Evolutionary conservation across 2,329 filamentous ascomycete species (phyloP).

Genomic region (Cladosporium sp.): DNA sequence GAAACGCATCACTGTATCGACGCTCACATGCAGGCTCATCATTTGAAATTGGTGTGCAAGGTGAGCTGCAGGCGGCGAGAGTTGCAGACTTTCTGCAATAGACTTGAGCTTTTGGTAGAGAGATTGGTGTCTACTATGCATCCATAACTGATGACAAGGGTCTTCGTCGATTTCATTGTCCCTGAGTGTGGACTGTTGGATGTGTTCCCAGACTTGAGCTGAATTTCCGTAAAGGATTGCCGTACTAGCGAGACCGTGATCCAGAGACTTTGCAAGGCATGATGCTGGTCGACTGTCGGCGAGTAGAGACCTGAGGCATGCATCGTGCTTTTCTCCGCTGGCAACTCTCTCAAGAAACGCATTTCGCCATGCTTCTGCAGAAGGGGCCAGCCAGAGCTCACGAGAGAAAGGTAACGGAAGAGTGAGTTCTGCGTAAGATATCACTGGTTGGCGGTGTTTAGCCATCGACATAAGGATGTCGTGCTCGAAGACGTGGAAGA

Average conservation of each 20-base stretch:
- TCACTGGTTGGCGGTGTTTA: conserved; percentile 19
- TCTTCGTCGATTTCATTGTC: conserved; percentile 11
- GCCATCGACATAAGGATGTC: conserved; percentile 20
- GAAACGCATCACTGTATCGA: conserved; percentile 18
- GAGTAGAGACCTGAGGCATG: conserved; percentile 16
- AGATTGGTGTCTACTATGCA: conserved; percentile 19
- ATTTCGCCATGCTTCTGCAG: conserved; percentile 16
- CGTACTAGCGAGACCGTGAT: conserved; percentile 14
- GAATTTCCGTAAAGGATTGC: conserved; percentile 16
- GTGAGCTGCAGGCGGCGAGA: conserved; percentile 7
- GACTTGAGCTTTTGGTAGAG: conserved; percentile 15
- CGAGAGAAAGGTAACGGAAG: conserved; percentile 18
- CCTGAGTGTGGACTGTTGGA: conserved; percentile 16
- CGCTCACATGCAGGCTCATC: conserved; percentile 18
- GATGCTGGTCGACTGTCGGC: conserved; percentile 6
- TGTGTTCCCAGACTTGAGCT: conserved; percentile 20
- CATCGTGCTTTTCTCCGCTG: neutral
- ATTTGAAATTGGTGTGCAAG: conserved; percentile 18
- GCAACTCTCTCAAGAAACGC: neutral
- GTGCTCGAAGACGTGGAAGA: conserved; percentile 21
- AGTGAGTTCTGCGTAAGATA: conserved; percentile 20
- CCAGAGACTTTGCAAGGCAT: conserved; percentile 14
- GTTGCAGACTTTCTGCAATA: neutral
- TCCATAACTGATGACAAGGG: conserved; percentile 18
- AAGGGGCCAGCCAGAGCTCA: conserved; percentile 18